These are phyloP conservation scores for Jimgerdemannia flammicorona DNA, from an alignment of 192 early-diverging fungal genomes.

Conservation along the genomic window DNA sequence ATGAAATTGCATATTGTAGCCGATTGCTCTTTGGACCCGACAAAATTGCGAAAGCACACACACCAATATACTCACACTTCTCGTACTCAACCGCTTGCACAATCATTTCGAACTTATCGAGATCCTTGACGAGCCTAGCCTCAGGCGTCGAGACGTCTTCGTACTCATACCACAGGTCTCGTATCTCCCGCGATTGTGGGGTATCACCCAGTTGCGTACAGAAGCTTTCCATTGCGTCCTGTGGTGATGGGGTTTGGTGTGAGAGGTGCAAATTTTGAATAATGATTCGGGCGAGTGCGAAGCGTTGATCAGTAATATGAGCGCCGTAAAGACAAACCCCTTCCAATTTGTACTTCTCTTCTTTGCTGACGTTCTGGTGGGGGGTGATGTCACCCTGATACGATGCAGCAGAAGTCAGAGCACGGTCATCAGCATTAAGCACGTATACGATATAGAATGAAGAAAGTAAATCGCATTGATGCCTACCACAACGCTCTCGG, in stretches of 20 bases:
- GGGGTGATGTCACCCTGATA: conserved; percentile 88
- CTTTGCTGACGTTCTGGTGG: conserved; percentile 67
- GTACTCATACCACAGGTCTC: conserved; percentile 80
- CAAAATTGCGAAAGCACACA: neutral
- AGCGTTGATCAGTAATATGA: neutral
- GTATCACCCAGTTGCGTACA: conserved; percentile 51
- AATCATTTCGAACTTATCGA: conserved; percentile 98
- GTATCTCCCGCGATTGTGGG: conserved; percentile 65
- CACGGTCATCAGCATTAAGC: neutral
- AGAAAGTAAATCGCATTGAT: neutral
- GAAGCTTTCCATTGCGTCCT: conserved; percentile 63
- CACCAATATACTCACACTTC: conserved; percentile 43
- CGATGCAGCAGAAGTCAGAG: conserved; percentile 1
- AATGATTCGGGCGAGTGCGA: neutral
- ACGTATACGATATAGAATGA: neutral
- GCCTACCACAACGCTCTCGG: conserved; percentile 73
- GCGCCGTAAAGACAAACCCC: conserved; percentile 22
- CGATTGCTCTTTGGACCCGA: neutral
- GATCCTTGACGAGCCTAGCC: conserved; percentile 80
- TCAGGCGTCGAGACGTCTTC: conserved; percentile 72
- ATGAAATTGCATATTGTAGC: neutral
- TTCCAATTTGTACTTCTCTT: conserved; percentile 77
- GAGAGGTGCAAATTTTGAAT: conserved; percentile 6
- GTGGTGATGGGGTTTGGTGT: neutral
- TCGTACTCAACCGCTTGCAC: conserved; percentile 92